phyloP scores from a whole-genome alignment of 495 filamentous ascomycete species.

The Lentithecium fluviatile region DNA sequence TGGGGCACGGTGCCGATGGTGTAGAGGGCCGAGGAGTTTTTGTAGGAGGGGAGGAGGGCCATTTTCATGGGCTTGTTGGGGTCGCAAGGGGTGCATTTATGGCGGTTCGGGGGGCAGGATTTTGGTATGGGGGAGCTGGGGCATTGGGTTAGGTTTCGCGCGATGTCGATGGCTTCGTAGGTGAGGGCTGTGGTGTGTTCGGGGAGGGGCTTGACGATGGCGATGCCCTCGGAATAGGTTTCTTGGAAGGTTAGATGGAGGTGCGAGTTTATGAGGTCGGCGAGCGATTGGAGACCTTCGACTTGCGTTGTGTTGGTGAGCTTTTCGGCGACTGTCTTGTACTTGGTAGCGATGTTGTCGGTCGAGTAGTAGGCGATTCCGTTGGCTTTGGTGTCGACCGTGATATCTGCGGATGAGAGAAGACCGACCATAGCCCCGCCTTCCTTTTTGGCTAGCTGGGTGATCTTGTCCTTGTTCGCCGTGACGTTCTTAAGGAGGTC shows the following conservation, averaged over 20 bases:
- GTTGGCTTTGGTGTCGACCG: slow-evolving; percentile 59
- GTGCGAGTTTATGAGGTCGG: slow-evolving; percentile 77
- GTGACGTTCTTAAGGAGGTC: slow-evolving; percentile 36
- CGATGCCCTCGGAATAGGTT: slow-evolving; percentile 70
- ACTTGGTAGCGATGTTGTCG: slow-evolving; percentile 57
- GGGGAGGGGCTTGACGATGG: slow-evolving; percentile 73
- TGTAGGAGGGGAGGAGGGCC: slow-evolving; percentile 32
- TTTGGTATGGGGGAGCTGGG: slow-evolving; percentile 64
- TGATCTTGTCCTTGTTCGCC: slow-evolving; percentile 29
- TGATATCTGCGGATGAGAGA: slow-evolving; percentile 58
- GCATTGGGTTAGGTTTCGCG: slow-evolving; percentile 70
- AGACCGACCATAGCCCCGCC: slow-evolving; percentile 60
- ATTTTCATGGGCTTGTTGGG: slow-evolving; percentile 52
- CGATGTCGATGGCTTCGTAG: slow-evolving; percentile 66
- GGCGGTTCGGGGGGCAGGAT: slow-evolving; percentile 84
- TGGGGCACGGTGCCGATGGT: slow-evolving; percentile 87
- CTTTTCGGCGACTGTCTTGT: slow-evolving; percentile 64
- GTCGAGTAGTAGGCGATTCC: slow-evolving; percentile 78
- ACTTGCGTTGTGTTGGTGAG: slow-evolving; percentile 43
- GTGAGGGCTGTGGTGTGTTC: slow-evolving; percentile 70
- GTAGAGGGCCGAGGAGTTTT: slow-evolving; percentile 55
- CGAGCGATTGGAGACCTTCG: slow-evolving; percentile 61
- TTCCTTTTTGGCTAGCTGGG: slow-evolving; percentile 48
- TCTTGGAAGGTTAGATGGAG: slow-evolving; percentile 84
- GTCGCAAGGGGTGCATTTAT: slow-evolving; percentile 71